phyloP scores from a whole-genome alignment of 108 stramenopile species.

The Stephanodiscus triporus region DNA sequence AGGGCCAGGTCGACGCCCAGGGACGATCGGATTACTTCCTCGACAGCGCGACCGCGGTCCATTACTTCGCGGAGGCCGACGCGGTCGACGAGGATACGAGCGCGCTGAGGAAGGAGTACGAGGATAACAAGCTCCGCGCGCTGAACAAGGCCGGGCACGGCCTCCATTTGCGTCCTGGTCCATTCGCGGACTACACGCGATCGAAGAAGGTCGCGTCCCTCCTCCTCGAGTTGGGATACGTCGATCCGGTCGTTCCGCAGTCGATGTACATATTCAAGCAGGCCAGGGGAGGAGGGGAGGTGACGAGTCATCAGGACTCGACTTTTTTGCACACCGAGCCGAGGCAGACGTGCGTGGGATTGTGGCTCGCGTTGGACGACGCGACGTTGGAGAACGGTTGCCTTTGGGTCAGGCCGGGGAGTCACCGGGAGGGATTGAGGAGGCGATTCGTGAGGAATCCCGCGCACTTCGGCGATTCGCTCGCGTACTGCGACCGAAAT shows the following conservation, averaged over 20 bases:
- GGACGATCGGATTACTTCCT: slow-evolving; percentile 88
- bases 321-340: slow-evolving; percentile 92
- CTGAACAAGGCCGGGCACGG: slow-evolving; percentile 94
- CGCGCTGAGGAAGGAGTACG: slow-evolving; percentile 43
- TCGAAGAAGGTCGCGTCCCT: slow-evolving; percentile 64
- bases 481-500: slow-evolving; percentile 22
- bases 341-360: slow-evolving; percentile 85
- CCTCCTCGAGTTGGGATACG: slow-evolving; percentile 74
- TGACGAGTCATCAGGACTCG: slow-evolving; percentile 93
- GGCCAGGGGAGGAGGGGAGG: slow-evolving; percentile 57
- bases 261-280: slow-evolving; percentile 97
- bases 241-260: slow-evolving; percentile 89
- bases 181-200: slow-evolving; percentile 68
- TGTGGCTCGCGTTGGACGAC: slow-evolving; percentile 94
- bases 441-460: slow-evolving; percentile 85
- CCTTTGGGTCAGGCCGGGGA: slow-evolving; percentile 90
- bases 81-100: slow-evolving; percentile 54
- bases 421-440: slow-evolving; percentile 78
- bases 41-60: slow-evolving; percentile 69
- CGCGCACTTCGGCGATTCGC: slow-evolving; percentile 57
- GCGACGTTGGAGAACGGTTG: slow-evolving; percentile 93
- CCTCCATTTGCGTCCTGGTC: slow-evolving; percentile 70
- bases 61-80: slow-evolving; percentile 88
- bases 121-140: slow-evolving; percentile 64
- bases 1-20: slow-evolving; percentile 66